phyloP scores from a whole-genome alignment of 768 basidiomycete species.

The Boletus insuetus region DNA sequence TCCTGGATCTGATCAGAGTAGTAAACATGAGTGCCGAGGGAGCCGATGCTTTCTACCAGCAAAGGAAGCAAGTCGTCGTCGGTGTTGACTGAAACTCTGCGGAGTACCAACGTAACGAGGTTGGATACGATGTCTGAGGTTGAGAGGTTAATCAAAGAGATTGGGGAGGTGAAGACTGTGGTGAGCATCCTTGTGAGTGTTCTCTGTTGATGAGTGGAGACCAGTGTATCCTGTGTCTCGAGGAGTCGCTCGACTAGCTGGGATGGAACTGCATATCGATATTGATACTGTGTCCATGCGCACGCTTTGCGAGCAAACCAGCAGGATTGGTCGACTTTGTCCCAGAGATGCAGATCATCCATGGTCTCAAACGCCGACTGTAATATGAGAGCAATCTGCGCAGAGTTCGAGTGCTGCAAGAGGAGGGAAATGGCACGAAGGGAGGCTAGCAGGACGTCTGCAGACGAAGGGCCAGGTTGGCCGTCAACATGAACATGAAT shows the following conservation, averaged over 20 bases:
- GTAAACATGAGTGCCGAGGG: constrained; percentile 88
- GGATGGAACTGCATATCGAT: constrained; percentile 87
- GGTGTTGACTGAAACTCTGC: constrained; percentile 58
- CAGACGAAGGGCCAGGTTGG: constrained; percentile 73
- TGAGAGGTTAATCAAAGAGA: constrained; percentile 83
- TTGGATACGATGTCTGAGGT: constrained; percentile 86
- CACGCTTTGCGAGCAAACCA: constrained; percentile 78
- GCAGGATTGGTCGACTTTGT: constrained; percentile 63
- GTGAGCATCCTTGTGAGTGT: constrained; percentile 77
- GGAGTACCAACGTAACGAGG: constrained; percentile 70
- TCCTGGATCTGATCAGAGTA: constrained; percentile 97
- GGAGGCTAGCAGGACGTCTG: constrained; percentile 73
- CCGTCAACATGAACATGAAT: constrained; percentile 88
- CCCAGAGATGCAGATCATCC: constrained; percentile 63
- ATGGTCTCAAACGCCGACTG: constrained; percentile 71
- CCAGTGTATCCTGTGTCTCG: constrained; percentile 52
- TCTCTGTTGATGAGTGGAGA: constrained; percentile 49
- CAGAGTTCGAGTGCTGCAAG: constrained; percentile 70
- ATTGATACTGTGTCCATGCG: constrained; percentile 93
- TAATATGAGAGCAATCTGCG: constrained; percentile 70
- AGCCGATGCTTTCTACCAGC: constrained; percentile 74
- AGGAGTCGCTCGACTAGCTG: constrained; percentile 77
- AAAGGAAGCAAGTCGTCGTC: constrained; percentile 64
- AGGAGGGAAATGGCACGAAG: constrained; percentile 71
- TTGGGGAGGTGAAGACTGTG: constrained; percentile 77